Percentiles rank a stretch among this genome's conserved stretches.
Evolutionary conservation across 2,329 filamentous ascomycete genomes (phyloP).

Genomic region (Tolypocladium paradoxum): DNA sequence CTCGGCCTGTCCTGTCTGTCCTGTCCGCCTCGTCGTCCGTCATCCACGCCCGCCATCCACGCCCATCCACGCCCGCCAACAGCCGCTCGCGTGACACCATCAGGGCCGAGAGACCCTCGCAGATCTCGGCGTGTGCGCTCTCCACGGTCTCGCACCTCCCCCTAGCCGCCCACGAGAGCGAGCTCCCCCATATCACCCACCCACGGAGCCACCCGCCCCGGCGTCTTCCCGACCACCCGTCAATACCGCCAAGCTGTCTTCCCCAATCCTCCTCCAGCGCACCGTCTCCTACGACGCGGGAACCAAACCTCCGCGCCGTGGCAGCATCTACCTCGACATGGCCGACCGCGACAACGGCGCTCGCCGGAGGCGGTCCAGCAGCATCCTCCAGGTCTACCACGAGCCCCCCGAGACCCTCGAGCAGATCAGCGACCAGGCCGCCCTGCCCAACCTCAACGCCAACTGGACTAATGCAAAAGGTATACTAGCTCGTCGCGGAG

Average conservation of each 20-base stretch:
- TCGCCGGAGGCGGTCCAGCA: conserved; percentile 89
- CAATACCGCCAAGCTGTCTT: conserved; percentile 95
- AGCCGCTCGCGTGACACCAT: background rate
- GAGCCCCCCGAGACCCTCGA: conserved; percentile 94
- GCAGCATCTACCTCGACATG: conserved; percentile 49
- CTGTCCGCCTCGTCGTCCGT: background rate
- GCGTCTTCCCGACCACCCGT: conserved; percentile 11
- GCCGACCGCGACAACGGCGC: conserved; percentile 52
- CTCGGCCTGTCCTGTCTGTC: background rate
- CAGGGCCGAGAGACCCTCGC: background rate
- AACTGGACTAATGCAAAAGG: conserved; percentile 99
- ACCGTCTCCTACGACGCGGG: conserved; percentile 87
- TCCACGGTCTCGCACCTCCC: background rate
- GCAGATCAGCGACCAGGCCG: conserved; percentile 93
- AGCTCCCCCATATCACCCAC: background rate
- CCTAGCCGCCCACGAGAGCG: background rate
- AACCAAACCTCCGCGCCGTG: conserved; percentile 56
- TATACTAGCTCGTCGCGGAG: conserved; percentile 30
- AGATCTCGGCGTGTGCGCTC: background rate
- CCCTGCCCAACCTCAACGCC: conserved; percentile 89
- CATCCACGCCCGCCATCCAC: background rate
- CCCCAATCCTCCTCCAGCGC: conserved; percentile 73
- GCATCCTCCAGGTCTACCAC: conserved; percentile 83
- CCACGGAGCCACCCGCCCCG: background rate
- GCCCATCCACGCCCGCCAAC: background rate